These are phyloP conservation scores for Plasmodium sp. DNA, from an alignment of 169 alveolate species.

Conservation along the genomic window DNA sequence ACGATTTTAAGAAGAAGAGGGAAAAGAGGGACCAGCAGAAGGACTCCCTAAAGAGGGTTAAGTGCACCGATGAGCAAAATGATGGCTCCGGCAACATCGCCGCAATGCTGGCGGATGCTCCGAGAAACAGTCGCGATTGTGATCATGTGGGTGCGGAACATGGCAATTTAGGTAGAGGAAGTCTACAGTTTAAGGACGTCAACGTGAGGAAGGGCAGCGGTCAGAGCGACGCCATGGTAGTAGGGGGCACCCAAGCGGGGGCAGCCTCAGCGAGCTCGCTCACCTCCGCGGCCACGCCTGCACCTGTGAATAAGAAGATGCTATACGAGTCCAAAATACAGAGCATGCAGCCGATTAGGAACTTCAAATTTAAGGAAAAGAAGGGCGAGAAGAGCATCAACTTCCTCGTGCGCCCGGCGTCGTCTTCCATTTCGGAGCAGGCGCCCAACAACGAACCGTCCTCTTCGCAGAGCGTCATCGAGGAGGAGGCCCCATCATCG, in stretches of 20 bases:
- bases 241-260: neutral
- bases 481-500: neutral
- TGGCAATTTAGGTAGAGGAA: neutral
- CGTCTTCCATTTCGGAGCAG: neutral
- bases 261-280: neutral
- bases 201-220: neutral
- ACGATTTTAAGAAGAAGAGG: constrained; percentile 86
- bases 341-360: constrained; percentile 74
- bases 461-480: neutral
- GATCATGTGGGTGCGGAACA: neutral
- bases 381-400: constrained; percentile 67
- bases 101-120: neutral
- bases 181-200: neutral
- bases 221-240: neutral
- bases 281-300: neutral
- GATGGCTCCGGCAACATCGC: neutral
- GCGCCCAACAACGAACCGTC: neutral
- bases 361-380: constrained; percentile 55
- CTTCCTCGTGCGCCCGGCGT: constrained; percentile 58
- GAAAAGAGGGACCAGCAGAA: constrained; percentile 80
- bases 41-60: constrained; percentile 37
- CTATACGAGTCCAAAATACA: constrained; percentile 54
- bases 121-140: neutral
- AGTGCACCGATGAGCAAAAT: constrained; percentile 19
- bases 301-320: constrained; percentile 12